These are phyloP conservation scores for Hymenoscyphus infarciens DNA, from an alignment of 2,329 filamentous ascomycete species.

Conservation along the genomic window DNA sequence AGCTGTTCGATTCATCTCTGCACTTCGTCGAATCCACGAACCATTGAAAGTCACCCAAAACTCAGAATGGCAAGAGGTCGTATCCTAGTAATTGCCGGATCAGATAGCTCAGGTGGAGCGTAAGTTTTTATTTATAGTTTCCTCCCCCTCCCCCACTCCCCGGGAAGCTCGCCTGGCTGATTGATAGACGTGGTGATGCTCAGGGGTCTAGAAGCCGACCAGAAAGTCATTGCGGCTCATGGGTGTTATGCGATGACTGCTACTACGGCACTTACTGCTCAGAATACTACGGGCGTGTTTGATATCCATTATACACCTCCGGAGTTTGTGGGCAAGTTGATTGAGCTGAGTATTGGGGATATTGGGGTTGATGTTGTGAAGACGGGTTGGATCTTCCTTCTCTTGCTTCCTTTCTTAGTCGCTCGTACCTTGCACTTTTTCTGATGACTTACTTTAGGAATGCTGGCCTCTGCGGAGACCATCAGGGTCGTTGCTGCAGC, in stretches of 20 bases:
- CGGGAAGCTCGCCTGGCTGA: too few relatives aligned
- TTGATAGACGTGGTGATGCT: too few relatives aligned
- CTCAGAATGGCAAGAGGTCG: conserved; percentile 39
- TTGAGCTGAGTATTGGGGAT: conserved; percentile 79
- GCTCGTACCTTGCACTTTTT: conserved; percentile 1
- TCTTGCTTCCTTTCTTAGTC: background rate
- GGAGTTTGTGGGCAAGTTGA: conserved; percentile 77
- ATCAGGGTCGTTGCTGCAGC: conserved; percentile 65
- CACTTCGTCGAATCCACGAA: too few relatives aligned
- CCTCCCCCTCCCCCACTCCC: too few relatives aligned
- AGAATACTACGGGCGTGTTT: conserved; percentile 83
- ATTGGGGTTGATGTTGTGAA: conserved; percentile 88
- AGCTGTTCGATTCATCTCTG: background rate
- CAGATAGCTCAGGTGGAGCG: conserved; percentile 73
- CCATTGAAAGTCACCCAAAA: too few relatives aligned
- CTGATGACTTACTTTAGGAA: conserved; percentile 51
- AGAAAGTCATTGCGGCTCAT: conserved; percentile 90
- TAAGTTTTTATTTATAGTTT: too few relatives aligned
- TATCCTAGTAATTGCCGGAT: conserved; percentile 68
- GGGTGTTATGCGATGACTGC: conserved; percentile 95
- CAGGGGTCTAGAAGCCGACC: conserved; percentile 91
- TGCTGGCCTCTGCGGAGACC: conserved; percentile 72
- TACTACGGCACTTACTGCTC: conserved; percentile 91
- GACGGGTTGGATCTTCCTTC: conserved; percentile 57
- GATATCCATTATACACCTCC: conserved; percentile 78